Evolutionary conservation across 2,329 filamentous ascomycete species (phyloP), one percentile per base, ranked within the genome.

Genomic region (Alternaria burnsii): DNA sequence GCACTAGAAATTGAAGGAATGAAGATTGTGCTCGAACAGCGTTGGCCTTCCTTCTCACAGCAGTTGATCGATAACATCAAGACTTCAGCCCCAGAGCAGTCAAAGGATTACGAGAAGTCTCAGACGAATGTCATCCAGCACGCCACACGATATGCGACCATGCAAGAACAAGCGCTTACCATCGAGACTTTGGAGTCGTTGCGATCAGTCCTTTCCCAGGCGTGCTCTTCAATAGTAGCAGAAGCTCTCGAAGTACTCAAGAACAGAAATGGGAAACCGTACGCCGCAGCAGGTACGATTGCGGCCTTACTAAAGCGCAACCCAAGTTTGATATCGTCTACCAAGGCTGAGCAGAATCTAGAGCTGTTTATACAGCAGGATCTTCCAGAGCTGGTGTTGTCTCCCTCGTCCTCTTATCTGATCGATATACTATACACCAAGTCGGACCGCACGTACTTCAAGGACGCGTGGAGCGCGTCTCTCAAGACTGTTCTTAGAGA

Each of bases 81-180:
- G 55, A 86, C 87, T 6, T 96, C 93, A 0, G 84, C 92, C 5
- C 93, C 94, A 1, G 93, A 94, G 72, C 88, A 94, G 57, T 93
- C 93, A 0, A 90, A 90, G 63, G 91, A 93, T 18, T 91, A 91
- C 67, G 84, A 86, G 26, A 83, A 84, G 42, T 96, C 92, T 0
- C 93, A 97, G 74, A 84, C 87, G 52, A 82, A 83, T 41, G 84
- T 97, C 26, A 86, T 87, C 10, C 83, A 88, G 7, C 86, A 91
- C 69, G 89, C 89, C 0, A 82, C 84, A 46, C 88, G 91, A 0
- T 92, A 80, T 70, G 76, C 92, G 80, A 89, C 91, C 61, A 79
- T 85, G 2, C 78, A 70, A 66, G 65, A 65, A 20, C 61, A 70
- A 48, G 62, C 62, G 3, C 48, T 74, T 11, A 52, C 64, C 20